Base-by-base conservation (phyloP, 2,329 filamentous ascomycete species). In the Colletotrichum endophyticum region DNA sequence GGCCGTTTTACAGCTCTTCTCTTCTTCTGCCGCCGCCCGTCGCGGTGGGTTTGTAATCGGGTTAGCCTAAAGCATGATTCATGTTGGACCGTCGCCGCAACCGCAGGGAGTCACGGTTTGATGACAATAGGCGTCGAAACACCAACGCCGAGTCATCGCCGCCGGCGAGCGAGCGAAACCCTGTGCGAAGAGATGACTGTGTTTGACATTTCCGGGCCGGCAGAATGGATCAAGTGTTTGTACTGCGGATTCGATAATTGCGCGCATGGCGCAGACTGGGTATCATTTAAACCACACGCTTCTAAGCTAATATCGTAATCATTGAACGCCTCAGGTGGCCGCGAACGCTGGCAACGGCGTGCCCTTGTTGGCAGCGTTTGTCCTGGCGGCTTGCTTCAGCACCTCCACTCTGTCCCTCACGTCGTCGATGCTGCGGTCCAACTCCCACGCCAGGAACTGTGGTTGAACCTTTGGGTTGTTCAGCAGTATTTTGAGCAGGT, bases 111-210 rank as follows among this genome's bases (percentile, higher is more conserved):
- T 32, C 36, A 19, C 34, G 11, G 53, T 44, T n/a, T 34, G 16
- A 27, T 16, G 44, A 22, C 44, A 34, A n/a, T 61, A 3, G n/a
- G 5, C 30, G 15, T 44, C 30, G 72, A 64, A 73, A 44, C 36
- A 9, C 66, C 16, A 30, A 28, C n/a, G 15, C 25, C 36, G 56
- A 70, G 36, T 57, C 57, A 81, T 70, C 66, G 49, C 15, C 81
- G 79, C 53, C 27, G 76, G 67, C 28, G 44, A 19, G 63, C 62
- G 16, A 67, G 56, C 49, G 39, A 19, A 1, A 84, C 84, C 63
- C 68, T 32, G 0, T 84, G 84, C 69, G 2, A 6, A 49, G 34
- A 64, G 32, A 34, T 30, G 28, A 13, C 15, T 5, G 49, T 30
- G 66, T 61, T 69, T 69, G 66, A 32, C 19, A 44, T 22, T 69